Evolutionary conservation across 257 asterid species (phyloP).

Genomic region (Henckelia pumila): DNA sequence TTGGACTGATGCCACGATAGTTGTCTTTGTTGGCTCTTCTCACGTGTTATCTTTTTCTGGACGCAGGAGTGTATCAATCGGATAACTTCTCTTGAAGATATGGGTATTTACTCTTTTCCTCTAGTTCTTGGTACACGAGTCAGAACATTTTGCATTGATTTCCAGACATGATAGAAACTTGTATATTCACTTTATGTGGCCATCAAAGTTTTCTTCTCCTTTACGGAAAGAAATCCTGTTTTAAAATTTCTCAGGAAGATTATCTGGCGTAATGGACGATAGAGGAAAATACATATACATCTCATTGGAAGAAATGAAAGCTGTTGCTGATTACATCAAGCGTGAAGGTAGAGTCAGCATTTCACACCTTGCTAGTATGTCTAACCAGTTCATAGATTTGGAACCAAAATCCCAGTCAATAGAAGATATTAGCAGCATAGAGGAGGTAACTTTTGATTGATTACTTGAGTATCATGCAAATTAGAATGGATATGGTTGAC

Average conservation of each 20-base stretch:
- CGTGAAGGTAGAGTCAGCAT: constrained; percentile 94
- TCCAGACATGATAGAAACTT: background rate
- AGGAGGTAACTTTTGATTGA: constrained; percentile 59
- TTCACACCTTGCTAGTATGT: constrained; percentile 92
- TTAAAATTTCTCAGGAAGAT: constrained; percentile 51
- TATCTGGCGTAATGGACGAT: constrained; percentile 98
- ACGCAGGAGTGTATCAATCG: constrained; percentile 95
- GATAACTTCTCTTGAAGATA: constrained; percentile 67
- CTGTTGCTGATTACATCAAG: constrained; percentile 91
- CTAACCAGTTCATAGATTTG: constrained; percentile 91
- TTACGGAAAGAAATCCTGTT: background rate
- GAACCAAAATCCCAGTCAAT: constrained; percentile 66
- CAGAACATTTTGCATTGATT: constrained; percentile 8
- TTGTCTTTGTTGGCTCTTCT: constrained; percentile 10
- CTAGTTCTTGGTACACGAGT: constrained; percentile 3
- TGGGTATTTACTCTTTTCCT: constrained; percentile 54
- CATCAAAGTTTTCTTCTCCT: background rate
- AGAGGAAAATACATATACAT: constrained; percentile 94
- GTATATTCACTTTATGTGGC: background rate
- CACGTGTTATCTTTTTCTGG: constrained; percentile 19
- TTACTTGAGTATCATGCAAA: constrained; percentile 12
- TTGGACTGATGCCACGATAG: background rate
- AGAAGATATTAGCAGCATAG: constrained; percentile 57
- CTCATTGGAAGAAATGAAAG: constrained; percentile 90
- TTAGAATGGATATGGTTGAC: constrained; percentile 11